Base-by-base conservation (phyloP, 192 early-diverging fungal species). In the Spizellomyces punctatus region DNA sequence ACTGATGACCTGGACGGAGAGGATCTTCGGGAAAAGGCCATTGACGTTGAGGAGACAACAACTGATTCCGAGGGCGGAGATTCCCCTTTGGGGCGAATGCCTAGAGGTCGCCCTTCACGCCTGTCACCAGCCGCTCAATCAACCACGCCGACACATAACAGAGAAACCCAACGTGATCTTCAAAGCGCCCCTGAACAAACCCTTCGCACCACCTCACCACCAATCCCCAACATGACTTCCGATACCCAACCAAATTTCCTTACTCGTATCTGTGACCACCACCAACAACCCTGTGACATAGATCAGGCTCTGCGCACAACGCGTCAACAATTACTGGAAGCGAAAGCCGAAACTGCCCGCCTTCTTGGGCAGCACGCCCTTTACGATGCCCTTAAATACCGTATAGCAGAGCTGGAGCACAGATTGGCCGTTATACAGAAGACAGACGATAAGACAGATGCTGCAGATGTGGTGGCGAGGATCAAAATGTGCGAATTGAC, bases 291-390 rank as follows among this genome's bases (percentile, higher is more conserved):
- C 17, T n/a, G 12, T 12, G 1, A 54, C 50, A 4, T 19, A 12
- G 50, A 54, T 2, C 50, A 54, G 4, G 50, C 4, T 0, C 17
- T 54, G 50, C 14, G 12, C 0, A 54, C 17, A 19, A 19, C 50
- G 50, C 12, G 12, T 12, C 12, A 54, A 2, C 0, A 54, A 54
- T 4, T 54, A 12, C 17, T 19, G 12, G 50, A 54, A 12, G 50
- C 50, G 17, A 54, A 54, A 54, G 50, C 50, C 12, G 50, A 54
- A 54, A n/a, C 50, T 54, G 50, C 50, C 17, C 50, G 50, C 14
- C 50, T 54, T 19, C 50, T n/a, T n/a, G 2, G 17, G 14, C 50
- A 54, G 17, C 12, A 54, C 12, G 17, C 50, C 1, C 17, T 19
- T 54, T 54, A n/a, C 14, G 50, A 12, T 19, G 50, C 50, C 50